Conservation (phyloP, 208 protist genomes). For the Kentomonas sorsogonicus region DNA sequence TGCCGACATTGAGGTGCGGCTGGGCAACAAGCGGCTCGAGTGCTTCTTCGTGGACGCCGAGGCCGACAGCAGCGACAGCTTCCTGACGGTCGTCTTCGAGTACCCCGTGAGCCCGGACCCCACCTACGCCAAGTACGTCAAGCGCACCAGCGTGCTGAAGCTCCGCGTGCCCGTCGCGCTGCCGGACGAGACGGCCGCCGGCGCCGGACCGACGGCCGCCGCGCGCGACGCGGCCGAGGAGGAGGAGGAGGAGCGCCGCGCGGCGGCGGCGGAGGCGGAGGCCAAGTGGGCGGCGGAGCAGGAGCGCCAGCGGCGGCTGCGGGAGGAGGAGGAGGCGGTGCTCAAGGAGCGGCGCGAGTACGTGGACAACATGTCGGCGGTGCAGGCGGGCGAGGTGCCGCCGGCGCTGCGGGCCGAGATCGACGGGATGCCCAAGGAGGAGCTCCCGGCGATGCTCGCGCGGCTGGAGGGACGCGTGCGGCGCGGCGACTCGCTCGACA, state of each 20-base stretch:
- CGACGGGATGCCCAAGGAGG: slow-evolving; percentile 56
- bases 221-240: slow-evolving; percentile 58
- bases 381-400: slow-evolving; percentile 73
- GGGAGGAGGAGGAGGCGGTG: slow-evolving; percentile 49
- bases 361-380: slow-evolving; percentile 67
- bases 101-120: slow-evolving; percentile 76
- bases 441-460: slow-evolving; percentile 61
- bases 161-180: slow-evolving; percentile 55
- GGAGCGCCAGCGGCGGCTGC: slow-evolving; percentile 20
- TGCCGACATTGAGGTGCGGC: slow-evolving; percentile 74
- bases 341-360: slow-evolving; percentile 64
- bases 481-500: slow-evolving; percentile 76
- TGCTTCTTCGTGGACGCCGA: slow-evolving; percentile 59
- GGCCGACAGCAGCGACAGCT: slow-evolving; percentile 22
- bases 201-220: slow-evolving; percentile 31
- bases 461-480: slow-evolving; percentile 57
- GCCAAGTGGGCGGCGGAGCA: slow-evolving; percentile 26
- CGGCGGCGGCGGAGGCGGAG: slow-evolving; percentile 19
- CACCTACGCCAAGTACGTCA: slow-evolving; percentile 66
- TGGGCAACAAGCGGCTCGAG: slow-evolving; percentile 37
- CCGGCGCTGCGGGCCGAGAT: slow-evolving; percentile 68
- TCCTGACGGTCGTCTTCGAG: slow-evolving; percentile 58
- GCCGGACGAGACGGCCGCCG: slow-evolving; percentile 61
- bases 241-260: slow-evolving; percentile 47
- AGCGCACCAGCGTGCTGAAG: slow-evolving; percentile 52